These are phyloP conservation scores for Saccharum officinarum DNA, from an alignment of 176 grass and related monocot genomes.

Conservation along the genomic window DNA sequence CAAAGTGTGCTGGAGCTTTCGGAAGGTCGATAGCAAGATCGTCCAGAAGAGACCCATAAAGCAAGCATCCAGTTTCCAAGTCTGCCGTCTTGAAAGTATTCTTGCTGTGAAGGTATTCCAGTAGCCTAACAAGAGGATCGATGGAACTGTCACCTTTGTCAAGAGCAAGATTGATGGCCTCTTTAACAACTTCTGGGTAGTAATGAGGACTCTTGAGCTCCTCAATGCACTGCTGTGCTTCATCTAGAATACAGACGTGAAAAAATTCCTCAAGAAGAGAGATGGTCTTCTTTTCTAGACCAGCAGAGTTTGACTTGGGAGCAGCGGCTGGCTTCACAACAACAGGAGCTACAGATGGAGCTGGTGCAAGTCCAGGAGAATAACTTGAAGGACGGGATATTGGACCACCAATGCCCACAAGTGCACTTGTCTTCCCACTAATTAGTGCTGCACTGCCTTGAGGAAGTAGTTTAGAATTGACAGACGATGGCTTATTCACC, in stretches of 20 bases:
- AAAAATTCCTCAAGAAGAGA: conserved; percentile 86
- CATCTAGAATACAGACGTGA: conserved; percentile 63
- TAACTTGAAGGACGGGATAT: conserved; percentile 15
- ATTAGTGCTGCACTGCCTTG: conserved; percentile 50
- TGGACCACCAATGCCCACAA: conserved; percentile 40
- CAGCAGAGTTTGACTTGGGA: conserved; percentile 41
- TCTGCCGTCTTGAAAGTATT: conserved; percentile 54
- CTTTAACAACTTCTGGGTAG: conserved; percentile 74
- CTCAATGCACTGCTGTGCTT: conserved; percentile 83
- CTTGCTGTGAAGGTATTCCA: conserved; percentile 56
- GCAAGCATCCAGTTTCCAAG: conserved; percentile 61
- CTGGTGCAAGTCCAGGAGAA: conserved; percentile 2
- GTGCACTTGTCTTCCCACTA: conserved; percentile 60
- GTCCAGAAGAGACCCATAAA: conserved; percentile 65
- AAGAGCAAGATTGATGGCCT: conserved; percentile 68
- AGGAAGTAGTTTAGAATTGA: conserved; percentile 60
- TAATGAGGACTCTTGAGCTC: conserved; percentile 64
- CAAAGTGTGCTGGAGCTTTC: conserved; percentile 70
- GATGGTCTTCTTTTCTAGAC: conserved; percentile 66
- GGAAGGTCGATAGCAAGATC: conserved; percentile 82
- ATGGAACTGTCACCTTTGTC: conserved; percentile 57
- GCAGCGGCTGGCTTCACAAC: conserved; percentile 21
- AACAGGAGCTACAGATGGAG: conserved; percentile 27
- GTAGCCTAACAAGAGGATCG: conserved; percentile 54
- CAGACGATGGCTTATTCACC: conserved; percentile 29